phyloP scores from a whole-genome alignment of 352 stramenopile genomes.

The Hyaloperonospora arabidopsidis region DNA sequence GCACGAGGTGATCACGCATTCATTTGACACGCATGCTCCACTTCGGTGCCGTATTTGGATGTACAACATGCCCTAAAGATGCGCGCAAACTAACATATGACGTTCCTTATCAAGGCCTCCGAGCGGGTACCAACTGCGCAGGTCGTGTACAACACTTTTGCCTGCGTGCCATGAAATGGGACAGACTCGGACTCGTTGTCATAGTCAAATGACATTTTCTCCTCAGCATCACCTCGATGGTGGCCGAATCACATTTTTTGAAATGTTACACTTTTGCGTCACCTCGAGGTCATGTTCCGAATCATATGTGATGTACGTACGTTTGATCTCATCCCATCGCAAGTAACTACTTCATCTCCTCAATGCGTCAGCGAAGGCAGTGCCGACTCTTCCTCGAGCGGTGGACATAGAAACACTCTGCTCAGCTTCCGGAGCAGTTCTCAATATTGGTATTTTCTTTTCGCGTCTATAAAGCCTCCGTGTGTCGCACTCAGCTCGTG shows the following conservation, averaged over 20 bases:
- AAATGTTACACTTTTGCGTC: slow-evolving; percentile 51
- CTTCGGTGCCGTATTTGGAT: slow-evolving; percentile 94
- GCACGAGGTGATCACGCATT: slow-evolving; percentile 91
- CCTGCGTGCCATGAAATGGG: slow-evolving; percentile 94
- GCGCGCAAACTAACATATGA: slow-evolving; percentile 94
- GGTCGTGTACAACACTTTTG: slow-evolving; percentile 62
- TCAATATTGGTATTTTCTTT: slow-evolving; percentile 95
- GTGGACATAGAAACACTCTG: slow-evolving; percentile 90
- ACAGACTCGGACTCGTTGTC: slow-evolving; percentile 90
- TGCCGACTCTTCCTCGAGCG: slow-evolving; percentile 80
- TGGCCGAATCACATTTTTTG: slow-evolving; percentile 95
- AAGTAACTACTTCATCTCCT: slow-evolving; percentile 86
- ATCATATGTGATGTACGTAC: slow-evolving; percentile 89
- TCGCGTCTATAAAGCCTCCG: slow-evolving; percentile 63
- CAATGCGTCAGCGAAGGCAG: slow-evolving; percentile 85
- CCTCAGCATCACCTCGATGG: slow-evolving; percentile 93
- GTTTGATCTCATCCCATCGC: slow-evolving; percentile 95
- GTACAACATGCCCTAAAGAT: slow-evolving; percentile 92
- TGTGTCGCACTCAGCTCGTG: slow-evolving; percentile 66
- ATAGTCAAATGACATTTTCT: slow-evolving; percentile 98
- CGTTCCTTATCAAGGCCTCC: slow-evolving; percentile 90
- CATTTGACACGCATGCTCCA: slow-evolving; percentile 96
- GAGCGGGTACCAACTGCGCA: slow-evolving; percentile 88
- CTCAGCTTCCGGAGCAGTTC: slow-evolving; percentile 91
- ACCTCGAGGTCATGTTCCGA: slow-evolving; percentile 84